Conservation (phyloP, 768 basidiomycete species). For the Agaricus bisporus region DNA sequence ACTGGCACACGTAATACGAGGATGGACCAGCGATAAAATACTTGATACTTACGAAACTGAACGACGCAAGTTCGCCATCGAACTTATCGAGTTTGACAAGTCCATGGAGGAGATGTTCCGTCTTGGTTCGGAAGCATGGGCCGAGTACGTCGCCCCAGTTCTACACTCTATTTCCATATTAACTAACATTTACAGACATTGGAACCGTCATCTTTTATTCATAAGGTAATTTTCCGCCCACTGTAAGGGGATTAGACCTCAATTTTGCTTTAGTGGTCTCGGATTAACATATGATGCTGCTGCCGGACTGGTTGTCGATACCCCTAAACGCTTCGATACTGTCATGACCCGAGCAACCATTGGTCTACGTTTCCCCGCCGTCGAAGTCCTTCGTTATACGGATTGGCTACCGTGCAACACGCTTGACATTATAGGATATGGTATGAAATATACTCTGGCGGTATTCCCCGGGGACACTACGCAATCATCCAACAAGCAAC, state of each 20-base stretch:
- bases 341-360: not conserved
- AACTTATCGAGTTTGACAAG: conserved; percentile 20
- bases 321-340: not conserved
- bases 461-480: not conserved
- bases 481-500: not conserved
- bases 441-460: not conserved
- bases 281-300: not conserved
- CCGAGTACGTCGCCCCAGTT: not conserved
- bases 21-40: conserved; percentile 17
- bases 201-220: not conserved
- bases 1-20: conserved; percentile 18
- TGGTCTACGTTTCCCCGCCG: not conserved
- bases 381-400: not conserved
- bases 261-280: not conserved
- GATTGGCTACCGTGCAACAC: not conserved
- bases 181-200: not conserved
- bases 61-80: conserved; percentile 15
- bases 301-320: not conserved
- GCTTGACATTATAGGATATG: not conserved
- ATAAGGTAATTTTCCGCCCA: not conserved
- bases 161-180: not conserved
- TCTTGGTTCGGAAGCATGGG: not conserved
- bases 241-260: no score
- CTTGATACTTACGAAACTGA: conserved; percentile 23
- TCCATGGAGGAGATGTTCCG: conserved; percentile 7